These are phyloP conservation scores for Alnus glutinosa DNA, from an alignment of 306 rosid genomes.

Conservation along the genomic window DNA sequence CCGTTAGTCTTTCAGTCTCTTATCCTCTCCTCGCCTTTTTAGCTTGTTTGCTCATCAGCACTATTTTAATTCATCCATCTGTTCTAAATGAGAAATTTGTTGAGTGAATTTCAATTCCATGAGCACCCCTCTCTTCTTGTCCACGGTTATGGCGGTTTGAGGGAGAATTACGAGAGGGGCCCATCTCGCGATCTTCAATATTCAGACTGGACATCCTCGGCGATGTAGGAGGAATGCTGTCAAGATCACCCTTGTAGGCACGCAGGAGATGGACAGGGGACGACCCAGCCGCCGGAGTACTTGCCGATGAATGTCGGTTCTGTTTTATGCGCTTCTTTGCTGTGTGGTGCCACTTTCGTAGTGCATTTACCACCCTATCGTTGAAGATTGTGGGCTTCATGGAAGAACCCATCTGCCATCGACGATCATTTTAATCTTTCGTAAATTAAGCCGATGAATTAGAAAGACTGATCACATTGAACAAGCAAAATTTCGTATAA, in stretches of 20 bases:
- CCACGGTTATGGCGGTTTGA: slow-evolving; percentile 29
- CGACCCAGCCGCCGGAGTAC: too few species aligned
- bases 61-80: not conserved
- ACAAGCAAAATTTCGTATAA: too few species aligned
- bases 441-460: too few species aligned
- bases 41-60: not conserved
- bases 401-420: too few species aligned
- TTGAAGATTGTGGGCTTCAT: too few species aligned
- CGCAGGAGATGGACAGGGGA: too few species aligned
- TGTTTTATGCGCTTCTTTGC: too few species aligned
- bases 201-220: slow-evolving; percentile 33
- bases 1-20: not conserved
- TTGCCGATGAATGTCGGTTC: too few species aligned
- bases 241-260: slow-evolving; percentile 23
- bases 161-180: slow-evolving; percentile 35
- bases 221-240: slow-evolving; percentile 47
- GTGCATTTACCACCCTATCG: too few species aligned
- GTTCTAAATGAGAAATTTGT: slow-evolving; percentile 58
- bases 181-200: slow-evolving; percentile 31
- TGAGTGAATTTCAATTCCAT: slow-evolving; percentile 20
- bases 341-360: too few species aligned
- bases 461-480: too few species aligned
- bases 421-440: too few species aligned
- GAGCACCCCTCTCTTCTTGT: slow-evolving; percentile 3
- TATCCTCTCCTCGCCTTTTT: not conserved